phyloP scores from a whole-genome alignment of 805 yeast species.

The Candida bentonensis region DNA sequence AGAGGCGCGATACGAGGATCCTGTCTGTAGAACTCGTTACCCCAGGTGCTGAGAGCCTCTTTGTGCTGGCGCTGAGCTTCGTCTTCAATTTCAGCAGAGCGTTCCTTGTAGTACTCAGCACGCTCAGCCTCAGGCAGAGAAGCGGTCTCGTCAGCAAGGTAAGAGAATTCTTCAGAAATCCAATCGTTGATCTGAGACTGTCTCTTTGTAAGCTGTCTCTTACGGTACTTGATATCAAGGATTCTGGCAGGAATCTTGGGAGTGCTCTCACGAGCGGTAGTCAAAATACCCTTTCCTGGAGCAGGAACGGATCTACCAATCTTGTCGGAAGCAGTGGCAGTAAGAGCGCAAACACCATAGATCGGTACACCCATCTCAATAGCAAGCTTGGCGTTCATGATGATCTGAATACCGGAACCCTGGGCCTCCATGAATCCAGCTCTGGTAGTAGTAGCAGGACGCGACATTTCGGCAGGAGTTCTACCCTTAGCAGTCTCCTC shows the following conservation, averaged over 20 bases:
- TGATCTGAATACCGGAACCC: conserved; percentile 96
- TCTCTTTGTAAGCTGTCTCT: conserved; percentile 77
- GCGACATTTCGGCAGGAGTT: conserved; percentile 96
- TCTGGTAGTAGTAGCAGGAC: conserved; percentile 95
- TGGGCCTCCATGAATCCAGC: conserved; percentile 99
- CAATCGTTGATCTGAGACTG: conserved; percentile 63
- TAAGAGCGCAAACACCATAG: conserved; percentile 84
- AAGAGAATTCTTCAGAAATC: conserved; percentile 69
- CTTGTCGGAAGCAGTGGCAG: conserved; percentile 96
- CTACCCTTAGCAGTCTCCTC: conserved; percentile 91
- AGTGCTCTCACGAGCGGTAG: conserved; percentile 91
- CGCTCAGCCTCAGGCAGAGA: conserved; percentile 30
- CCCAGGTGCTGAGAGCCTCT: conserved; percentile 87
- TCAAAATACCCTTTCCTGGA: conserved; percentile 98
- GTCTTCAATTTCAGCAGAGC: conserved; percentile 73
- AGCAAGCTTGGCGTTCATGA: conserved; percentile 92
- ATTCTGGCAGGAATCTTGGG: conserved; percentile 70
- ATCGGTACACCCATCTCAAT: conserved; percentile 98
- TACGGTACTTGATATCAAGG: conserved; percentile 84
- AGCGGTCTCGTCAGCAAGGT: conserved; percentile 53
- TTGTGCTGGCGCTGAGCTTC: conserved; percentile 76
- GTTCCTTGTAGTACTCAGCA: conserved; percentile 49
- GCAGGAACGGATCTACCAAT: conserved; percentile 99
- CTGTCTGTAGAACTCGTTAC: conserved; percentile 81
- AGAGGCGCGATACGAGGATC: conserved; percentile 94